Percentiles rank a stretch among this genome's conserved stretches.
These are phyloP conservation scores for Mortierella sp. DNA, from an alignment of 371 early-diverging fungal genomes.

Conservation along the genomic window DNA sequence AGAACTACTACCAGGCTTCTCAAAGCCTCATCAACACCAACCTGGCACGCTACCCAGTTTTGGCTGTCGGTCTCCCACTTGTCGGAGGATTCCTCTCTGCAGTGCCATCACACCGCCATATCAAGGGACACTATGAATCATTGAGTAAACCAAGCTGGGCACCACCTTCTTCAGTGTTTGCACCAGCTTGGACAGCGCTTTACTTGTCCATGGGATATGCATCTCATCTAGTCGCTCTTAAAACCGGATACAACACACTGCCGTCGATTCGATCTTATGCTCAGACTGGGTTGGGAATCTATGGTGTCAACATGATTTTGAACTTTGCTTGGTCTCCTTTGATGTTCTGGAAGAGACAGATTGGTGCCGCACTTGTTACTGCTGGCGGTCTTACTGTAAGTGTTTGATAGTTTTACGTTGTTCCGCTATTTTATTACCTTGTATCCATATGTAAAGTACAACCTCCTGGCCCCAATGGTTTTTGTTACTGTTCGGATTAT, in stretches of 20 bases:
- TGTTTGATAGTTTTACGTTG: not conserved
- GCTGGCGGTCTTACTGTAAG: constrained; percentile 49
- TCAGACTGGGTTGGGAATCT: constrained; percentile 34
- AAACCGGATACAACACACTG: constrained; percentile 19
- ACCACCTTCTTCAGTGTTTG: constrained; percentile 24
- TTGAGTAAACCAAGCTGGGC: constrained; percentile 30
- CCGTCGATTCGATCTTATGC: constrained; percentile 25
- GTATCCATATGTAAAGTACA: not conserved
- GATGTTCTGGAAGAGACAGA: constrained; percentile 41
- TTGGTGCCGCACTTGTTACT: constrained; percentile 44
- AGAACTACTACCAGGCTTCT: constrained; percentile 20
- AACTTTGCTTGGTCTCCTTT: constrained; percentile 52
- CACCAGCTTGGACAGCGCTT: constrained; percentile 36
- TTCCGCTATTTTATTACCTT: not conserved
- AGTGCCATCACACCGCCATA: constrained; percentile 7
- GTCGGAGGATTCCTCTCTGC: constrained; percentile 47
- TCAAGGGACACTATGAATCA: constrained; percentile 26
- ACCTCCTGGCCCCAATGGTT: too few species aligned
- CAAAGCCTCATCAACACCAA: constrained; percentile 32
- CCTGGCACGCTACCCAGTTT: constrained; percentile 44
- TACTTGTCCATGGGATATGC: constrained; percentile 44
- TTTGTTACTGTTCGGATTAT: too few species aligned
- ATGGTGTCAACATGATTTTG: constrained; percentile 36
- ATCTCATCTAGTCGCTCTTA: constrained; percentile 36
- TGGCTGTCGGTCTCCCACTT: constrained; percentile 49